A percentile compares a stretch with the other conserved stretches of the same genome.
Conservation (phyloP, 2,329 filamentous ascomycete genomes). For the Fusarium illudens region DNA sequence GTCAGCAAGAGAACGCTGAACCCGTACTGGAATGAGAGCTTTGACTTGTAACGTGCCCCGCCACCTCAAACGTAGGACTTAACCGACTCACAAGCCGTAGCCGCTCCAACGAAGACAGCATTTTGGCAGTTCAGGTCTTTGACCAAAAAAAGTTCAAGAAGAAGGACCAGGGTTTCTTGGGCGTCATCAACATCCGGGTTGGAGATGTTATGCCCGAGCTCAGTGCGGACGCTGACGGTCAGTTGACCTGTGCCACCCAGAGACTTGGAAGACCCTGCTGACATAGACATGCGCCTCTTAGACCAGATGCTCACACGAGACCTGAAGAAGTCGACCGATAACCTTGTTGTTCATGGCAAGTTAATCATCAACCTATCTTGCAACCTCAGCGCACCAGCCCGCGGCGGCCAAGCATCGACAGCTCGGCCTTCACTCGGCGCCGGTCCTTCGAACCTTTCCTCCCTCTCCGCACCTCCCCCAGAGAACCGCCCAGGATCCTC, state of each 20-base stretch:
- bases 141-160: conserved; percentile 99
- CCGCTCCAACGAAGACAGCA: conserved; percentile 91
- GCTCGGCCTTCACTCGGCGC: conserved; percentile 57
- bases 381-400: conserved; percentile 78
- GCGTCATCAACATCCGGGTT: conserved; percentile 96
- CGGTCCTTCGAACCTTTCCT: conserved; percentile 55
- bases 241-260: conserved; percentile 44
- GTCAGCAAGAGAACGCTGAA: conserved; percentile 98
- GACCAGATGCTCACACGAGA: conserved; percentile 99
- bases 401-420: conserved; percentile 56
- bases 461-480: conserved; percentile 53
- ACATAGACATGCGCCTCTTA: conserved; percentile 49
- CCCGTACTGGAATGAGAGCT: conserved; percentile 99
- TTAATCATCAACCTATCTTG: conserved; percentile 96
- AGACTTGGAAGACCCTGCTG: conserved; percentile 43
- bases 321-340: conserved; percentile 97
- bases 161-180: conserved; percentile 99
- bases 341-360: conserved; percentile 96
- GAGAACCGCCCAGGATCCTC: conserved; percentile 63
- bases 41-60: conserved; percentile 82
- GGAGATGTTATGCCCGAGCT: conserved; percentile 90
- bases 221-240: conserved; percentile 89
- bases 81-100: conserved; percentile 56
- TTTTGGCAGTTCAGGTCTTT: conserved; percentile 97
- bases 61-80: conserved; percentile 13